Evolutionary conservation across 2,329 filamentous ascomycete species (phyloP).

Genomic region (Aspergillus alliaceus): DNA sequence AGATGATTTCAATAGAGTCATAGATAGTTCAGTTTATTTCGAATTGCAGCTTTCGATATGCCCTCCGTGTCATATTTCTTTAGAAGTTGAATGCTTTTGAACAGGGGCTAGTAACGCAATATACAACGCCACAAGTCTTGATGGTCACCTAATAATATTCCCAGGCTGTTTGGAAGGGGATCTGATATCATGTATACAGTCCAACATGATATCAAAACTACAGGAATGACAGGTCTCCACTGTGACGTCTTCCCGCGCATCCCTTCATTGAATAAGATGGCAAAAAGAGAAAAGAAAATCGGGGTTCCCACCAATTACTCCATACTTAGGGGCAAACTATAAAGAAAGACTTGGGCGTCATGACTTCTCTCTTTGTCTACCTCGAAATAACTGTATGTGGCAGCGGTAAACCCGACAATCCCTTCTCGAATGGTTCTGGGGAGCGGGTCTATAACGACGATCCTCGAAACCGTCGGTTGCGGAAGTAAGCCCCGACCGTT

Average conservation of each 20-base stretch:
- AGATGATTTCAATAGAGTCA: neutral
- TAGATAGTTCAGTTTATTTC: neutral
- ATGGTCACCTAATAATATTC: neutral
- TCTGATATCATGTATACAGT: neutral
- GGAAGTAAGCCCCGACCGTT: conserved; percentile 11
- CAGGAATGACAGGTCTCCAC: conserved; percentile 4
- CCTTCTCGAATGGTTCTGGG: conserved; percentile 14
- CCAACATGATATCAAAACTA: neutral
- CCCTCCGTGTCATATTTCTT: neutral
- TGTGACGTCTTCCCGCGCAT: neutral
- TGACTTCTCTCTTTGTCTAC: neutral
- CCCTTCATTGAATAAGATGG: neutral
- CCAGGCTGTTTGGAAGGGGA: neutral
- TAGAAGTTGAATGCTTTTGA: too few relatives aligned
- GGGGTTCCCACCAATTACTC: neutral
- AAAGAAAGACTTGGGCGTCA: too few relatives aligned
- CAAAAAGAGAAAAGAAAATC: too few relatives aligned
- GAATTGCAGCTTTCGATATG: neutral
- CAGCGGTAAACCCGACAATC: conserved; percentile 8
- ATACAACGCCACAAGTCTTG: conserved; percentile 13
- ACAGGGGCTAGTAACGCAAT: conserved; percentile 9
- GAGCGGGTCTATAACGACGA: conserved; percentile 6
- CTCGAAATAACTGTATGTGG: neutral
- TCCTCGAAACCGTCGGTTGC: conserved; percentile 3
- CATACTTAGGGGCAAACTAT: neutral